Evolutionary conservation across 768 basidiomycete species (phyloP).

Genomic region (Trametes meyenii): DNA sequence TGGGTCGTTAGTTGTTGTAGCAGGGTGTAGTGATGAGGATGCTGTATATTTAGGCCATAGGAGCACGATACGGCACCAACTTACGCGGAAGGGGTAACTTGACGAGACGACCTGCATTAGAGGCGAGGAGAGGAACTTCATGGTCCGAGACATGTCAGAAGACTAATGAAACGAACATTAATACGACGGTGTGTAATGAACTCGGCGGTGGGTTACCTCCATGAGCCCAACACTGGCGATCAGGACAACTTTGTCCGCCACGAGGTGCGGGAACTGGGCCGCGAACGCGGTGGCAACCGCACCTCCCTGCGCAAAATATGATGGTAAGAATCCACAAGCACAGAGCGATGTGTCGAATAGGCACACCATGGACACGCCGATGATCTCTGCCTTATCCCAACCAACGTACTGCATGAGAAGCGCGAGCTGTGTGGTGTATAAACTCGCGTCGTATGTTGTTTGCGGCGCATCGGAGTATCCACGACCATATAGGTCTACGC

Average conservation of each 20-base stretch:
- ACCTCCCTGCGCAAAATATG: conserved; percentile 55
- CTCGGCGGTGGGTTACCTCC: conserved; percentile 45
- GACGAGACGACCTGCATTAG: conserved; percentile 68
- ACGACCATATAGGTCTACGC: conserved; percentile 74
- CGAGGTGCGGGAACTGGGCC: conserved; percentile 70
- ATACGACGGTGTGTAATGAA: not conserved
- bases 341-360: not conserved
- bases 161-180: conserved; percentile 41
- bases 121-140: conserved; percentile 79
- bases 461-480: conserved; percentile 84
- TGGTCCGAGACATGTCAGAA: conserved; percentile 68
- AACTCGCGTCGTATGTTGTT: conserved; percentile 60
- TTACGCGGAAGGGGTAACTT: conserved; percentile 61
- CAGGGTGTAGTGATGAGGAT: not conserved
- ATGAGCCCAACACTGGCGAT: conserved; percentile 73
- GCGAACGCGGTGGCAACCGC: conserved; percentile 73
- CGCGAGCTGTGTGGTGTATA: conserved; percentile 80
- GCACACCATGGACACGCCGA: conserved; percentile 76
- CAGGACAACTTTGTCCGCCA: conserved; percentile 64
- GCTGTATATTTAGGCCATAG: not conserved
- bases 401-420: conserved; percentile 77
- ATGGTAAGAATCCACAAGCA: not conserved
- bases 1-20: not conserved
- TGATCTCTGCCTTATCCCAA: conserved; percentile 68
- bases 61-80: conserved; percentile 20